A percentile compares a stretch with the other conserved stretches of the same genome.
Evolutionary conservation across 345 rosid genomes (phyloP).

Genomic region (Rhodomyrtus tomentosa): DNA sequence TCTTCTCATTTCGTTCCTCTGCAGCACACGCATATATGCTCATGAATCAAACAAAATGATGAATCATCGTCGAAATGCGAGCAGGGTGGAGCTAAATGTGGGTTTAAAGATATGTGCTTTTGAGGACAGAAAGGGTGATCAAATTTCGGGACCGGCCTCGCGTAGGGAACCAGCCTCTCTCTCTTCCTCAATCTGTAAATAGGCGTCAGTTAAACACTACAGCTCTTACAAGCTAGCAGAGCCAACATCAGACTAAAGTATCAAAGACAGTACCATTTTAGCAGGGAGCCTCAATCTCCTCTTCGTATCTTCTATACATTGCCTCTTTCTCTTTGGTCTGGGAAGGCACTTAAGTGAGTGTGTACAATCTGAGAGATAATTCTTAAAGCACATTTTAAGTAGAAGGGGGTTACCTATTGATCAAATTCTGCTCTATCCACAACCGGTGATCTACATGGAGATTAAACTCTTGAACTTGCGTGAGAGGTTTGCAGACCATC

Average conservation of each 20-base stretch:
- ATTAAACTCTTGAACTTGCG: slow-evolving; percentile 62
- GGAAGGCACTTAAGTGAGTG: not conserved
- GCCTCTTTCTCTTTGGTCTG: slow-evolving; percentile 90
- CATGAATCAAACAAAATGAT: not conserved
- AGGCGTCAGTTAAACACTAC: not conserved
- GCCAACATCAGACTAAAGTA: not conserved
- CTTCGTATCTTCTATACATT: slow-evolving; percentile 79
- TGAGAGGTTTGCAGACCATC: slow-evolving; percentile 79
- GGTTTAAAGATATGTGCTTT: slow-evolving; percentile 22
- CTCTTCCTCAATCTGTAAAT: slow-evolving; percentile 75
- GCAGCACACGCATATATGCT: slow-evolving; percentile 26
- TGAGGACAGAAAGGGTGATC: slow-evolving; percentile 81
- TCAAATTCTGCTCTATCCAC: slow-evolving; percentile 86
- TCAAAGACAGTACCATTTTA: slow-evolving; percentile 40
- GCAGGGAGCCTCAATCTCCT: slow-evolving; percentile 87
- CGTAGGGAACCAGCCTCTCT: slow-evolving; percentile 87
- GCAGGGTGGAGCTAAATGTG: not conserved
- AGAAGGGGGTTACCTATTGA: slow-evolving; percentile 38
- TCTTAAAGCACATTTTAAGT: not conserved
- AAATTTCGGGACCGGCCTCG: slow-evolving; percentile 83
- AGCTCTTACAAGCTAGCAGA: not conserved
- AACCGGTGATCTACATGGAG: slow-evolving; percentile 57
- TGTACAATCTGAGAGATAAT: not conserved
- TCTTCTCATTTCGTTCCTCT: slow-evolving; percentile 24
- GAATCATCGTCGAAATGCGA: not conserved